phyloP scores from a whole-genome alignment of 2,329 filamentous ascomycete species.

The Fusarium coffeatum region DNA sequence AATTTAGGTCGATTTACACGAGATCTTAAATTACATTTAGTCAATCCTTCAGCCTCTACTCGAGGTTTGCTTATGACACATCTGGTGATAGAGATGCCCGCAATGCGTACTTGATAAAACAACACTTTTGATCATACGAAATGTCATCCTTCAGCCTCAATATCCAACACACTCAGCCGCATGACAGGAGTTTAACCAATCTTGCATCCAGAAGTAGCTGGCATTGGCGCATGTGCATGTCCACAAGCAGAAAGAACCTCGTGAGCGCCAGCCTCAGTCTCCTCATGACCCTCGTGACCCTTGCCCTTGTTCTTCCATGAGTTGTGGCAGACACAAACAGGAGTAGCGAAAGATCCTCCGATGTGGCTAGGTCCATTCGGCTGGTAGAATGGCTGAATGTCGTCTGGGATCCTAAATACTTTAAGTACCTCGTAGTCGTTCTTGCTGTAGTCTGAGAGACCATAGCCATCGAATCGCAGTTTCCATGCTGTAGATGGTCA shows the following conservation, averaged over 20 bases:
- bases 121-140: too few relatives aligned
- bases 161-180: background rate
- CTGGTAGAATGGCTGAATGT: conserved; percentile 17
- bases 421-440: background rate
- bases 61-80: too few relatives aligned
- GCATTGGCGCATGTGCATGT: background rate
- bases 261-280: background rate
- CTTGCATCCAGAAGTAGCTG: background rate
- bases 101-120: too few relatives aligned
- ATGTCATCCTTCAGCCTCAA: too few relatives aligned
- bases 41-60: background rate
- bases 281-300: background rate
- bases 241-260: background rate
- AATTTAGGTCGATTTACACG: accelerated
- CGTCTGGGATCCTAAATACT: background rate
- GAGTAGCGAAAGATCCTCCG: conserved; percentile 14
- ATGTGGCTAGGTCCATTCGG: background rate
- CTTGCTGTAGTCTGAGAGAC: conserved; percentile 12
- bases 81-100: too few relatives aligned
- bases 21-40: background rate
- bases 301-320: background rate
- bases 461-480: conserved; percentile 28
- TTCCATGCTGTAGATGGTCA: conserved; percentile 16
- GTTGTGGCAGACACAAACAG: background rate
- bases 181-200: background rate